These are phyloP conservation scores for Trichosporon sp. DNA, from an alignment of 1,284 basidiomycete species.

Conservation along the genomic window DNA sequence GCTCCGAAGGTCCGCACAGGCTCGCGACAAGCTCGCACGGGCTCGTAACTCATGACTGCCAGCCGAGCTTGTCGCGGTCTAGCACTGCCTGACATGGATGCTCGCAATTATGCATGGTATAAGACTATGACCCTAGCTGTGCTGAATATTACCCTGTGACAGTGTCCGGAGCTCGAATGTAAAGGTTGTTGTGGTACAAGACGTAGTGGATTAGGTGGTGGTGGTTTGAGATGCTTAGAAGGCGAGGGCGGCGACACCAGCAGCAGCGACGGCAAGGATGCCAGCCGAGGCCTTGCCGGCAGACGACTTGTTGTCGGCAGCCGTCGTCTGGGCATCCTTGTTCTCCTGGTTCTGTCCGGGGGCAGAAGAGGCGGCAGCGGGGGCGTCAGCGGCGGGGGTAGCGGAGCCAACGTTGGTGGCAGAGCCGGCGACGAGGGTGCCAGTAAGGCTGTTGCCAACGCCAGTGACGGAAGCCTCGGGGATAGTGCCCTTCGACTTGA, in stretches of 20 bases:
- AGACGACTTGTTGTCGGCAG: conserved; percentile 27
- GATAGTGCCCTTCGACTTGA: conserved; percentile 13
- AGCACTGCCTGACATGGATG: not conserved
- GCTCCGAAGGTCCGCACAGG: too few relatives aligned
- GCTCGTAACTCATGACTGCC: too few relatives aligned
- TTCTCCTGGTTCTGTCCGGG: conserved; percentile 3
- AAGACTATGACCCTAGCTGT: not conserved
- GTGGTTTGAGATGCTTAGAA: conserved; percentile 3
- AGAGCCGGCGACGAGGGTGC: conserved; percentile 8
- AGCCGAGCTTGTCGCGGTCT: too few relatives aligned
- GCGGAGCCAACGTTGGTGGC: conserved; percentile 16
- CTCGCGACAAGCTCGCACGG: too few relatives aligned
- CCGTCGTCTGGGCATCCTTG: not conserved
- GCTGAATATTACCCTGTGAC: not conserved
- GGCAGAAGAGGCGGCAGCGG: conserved; percentile 18
- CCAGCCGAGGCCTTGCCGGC: conserved; percentile 24
- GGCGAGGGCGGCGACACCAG: conserved; percentile 23
- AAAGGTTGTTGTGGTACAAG: not conserved
- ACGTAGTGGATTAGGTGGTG: not conserved
- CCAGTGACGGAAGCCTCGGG: conserved; percentile 13
- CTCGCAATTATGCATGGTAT: conserved; percentile 4
- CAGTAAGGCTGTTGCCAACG: conserved; percentile 1
- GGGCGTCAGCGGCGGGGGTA: conserved; percentile 22
- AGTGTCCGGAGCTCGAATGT: not conserved
- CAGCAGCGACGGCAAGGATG: conserved; percentile 16